Evolutionary conservation across 2,329 filamentous ascomycete species (phyloP), one percentile per base, ranked within the genome.

Genomic region (Aureobasidium lini): DNA sequence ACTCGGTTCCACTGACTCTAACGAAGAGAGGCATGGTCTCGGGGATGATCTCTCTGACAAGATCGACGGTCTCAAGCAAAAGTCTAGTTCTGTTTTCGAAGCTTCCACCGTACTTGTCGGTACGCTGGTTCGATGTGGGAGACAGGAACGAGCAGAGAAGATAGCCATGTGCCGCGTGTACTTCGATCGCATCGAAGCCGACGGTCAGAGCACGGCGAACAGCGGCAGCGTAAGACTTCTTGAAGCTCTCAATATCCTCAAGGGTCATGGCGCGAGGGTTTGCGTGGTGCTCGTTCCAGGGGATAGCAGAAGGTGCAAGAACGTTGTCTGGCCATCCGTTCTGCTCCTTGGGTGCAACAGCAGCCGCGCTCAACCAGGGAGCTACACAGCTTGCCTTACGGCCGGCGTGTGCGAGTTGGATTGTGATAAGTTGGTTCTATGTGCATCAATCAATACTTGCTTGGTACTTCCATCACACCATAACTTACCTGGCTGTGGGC

Each of bases 351-450:
- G 64, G 75, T 0, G 88, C 86, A 28, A 85, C 71, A 43, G 77
- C 78, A 6, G 79, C 80, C 28, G 69, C 68, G 60, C 73, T 76
- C 59, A 90, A 73, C 87, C 87, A 93, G 0, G 82, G 82, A 0
- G 82, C 80, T 3, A 84, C 77, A 2, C 80, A 83, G 63, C 75
- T 78, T 5, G 82, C 81, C 66, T 85, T 85, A 32, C 82, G 72
- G 6, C 91, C 91, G 0, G 90, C 90, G 68, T 96, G 91, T 1
- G 77, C 89, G 4, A 95, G 79, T 76, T 96, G 91, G 62, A 95
- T 86, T 54, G 83, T 90, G 56, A 89, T 84, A 64, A 88, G 84
- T 68, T 90, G 85, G 69, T 80, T 48, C 54, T 56, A 11, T 16
- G 4, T 5, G 29, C 9, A 6, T 5, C 11, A 10, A 15, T 42